phyloP scores from a whole-genome alignment of 768 basidiomycete genomes.

The Hortiboletus campestris region DNA sequence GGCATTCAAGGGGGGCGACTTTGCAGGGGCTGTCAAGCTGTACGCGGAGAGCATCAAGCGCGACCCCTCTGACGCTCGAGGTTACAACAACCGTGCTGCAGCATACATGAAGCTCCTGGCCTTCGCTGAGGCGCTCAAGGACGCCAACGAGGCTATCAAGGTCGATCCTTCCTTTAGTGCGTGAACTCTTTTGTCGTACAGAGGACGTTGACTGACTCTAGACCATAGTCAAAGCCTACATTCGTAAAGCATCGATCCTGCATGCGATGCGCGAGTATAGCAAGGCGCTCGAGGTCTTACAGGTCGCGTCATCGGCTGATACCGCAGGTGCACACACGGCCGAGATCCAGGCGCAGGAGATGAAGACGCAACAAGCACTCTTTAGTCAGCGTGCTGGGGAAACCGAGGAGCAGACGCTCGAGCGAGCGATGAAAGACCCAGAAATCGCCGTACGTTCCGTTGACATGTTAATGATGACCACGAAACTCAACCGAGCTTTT shows the following conservation, averaged over 20 bases:
- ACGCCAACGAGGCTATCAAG: constrained; percentile 90
- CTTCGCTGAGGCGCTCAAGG: constrained; percentile 93
- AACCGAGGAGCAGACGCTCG: constrained; percentile 88
- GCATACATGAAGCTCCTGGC: constrained; percentile 95
- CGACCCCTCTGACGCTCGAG: constrained; percentile 82
- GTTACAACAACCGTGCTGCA: constrained; percentile 98
- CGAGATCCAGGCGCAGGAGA: constrained; percentile 80
- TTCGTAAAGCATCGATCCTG: constrained; percentile 86
- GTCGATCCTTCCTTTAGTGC: constrained; percentile 82
- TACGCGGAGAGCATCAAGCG: constrained; percentile 98
- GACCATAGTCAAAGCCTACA: constrained; percentile 78
- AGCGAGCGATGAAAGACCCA: constrained; percentile 96
- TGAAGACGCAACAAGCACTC: constrained; percentile 79
- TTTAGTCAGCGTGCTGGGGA: constrained; percentile 78
- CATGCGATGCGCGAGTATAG: constrained; percentile 89
- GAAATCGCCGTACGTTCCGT: constrained; percentile 75
- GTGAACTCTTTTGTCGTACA: constrained; percentile 19
- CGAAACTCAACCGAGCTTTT: constrained; percentile 4
- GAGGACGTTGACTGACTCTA: neutral
- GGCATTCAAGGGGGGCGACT: constrained; percentile 90
- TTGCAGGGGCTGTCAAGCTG: constrained; percentile 84
- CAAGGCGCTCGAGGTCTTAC: constrained; percentile 80
- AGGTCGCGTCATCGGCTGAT: constrained; percentile 76
- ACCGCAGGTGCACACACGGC: constrained; percentile 75
- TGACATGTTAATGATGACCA: neutral